Evolutionary conservation across 1,284 basidiomycete species (phyloP), one percentile per base, ranked within the genome.

Genomic region (Moesziomyces parantarcticus): DNA sequence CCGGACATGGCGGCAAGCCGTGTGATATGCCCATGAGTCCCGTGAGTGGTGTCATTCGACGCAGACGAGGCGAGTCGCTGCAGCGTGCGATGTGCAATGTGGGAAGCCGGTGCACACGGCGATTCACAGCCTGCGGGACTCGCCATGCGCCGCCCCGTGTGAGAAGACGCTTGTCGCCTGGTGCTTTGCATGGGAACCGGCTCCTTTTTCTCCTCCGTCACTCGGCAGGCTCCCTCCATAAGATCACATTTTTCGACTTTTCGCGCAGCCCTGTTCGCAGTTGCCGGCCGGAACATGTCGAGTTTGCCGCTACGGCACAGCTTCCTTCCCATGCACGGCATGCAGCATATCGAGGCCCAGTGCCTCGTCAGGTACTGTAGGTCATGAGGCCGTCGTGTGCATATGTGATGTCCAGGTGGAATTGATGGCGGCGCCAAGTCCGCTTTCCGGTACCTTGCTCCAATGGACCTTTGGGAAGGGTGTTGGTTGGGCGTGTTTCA

Each of bases 181-280:
- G 36, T 39, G 36, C 16, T 18, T 18, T 39, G 36, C 36, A 39
- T 39, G 36, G 36, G 36, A 39, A 39, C 6, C 16, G 16, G 36
- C 36, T 18, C 36, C 11, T 16, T 7, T 7, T 16, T 16, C 16
- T 14, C 36, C 3, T 6, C 18, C 16, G 36, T 39, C 36, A 39
- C 36, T 39, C 6, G 11, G 29, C 29, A 5, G 36, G 14, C 36
- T 39, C 36, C 16, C 36, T 39, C 7, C 36, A 7, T 39, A 39
- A 39, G 36, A 39, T 39, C 36, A 39, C 36, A 39, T 39, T 39
- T 39, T 39, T 39, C 36, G 36, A 39, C 18, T 39, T 39, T 39
- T 39, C 36, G 36, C 36, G 16, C 34, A 16, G 34, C 34, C 34
- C 3, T 13, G 11, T 36, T 36, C 34, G 34, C 36, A 32, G 29